Evolutionary conservation across 2,329 filamentous ascomycete genomes (phyloP).

Genomic region (Colletotrichum tabaci): DNA sequence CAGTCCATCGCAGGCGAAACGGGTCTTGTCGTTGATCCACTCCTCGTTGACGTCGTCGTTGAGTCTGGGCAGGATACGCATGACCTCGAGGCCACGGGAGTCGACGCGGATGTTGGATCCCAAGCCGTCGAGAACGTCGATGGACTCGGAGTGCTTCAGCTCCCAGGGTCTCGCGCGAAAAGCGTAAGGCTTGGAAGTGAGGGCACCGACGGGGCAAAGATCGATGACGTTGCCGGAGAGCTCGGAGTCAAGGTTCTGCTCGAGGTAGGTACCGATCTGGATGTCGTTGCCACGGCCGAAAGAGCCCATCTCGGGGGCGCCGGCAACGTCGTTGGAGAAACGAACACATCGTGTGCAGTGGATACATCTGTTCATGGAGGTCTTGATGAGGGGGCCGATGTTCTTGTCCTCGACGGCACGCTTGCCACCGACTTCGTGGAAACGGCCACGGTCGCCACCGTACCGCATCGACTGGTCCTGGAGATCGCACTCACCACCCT

Average conservation of each 20-base stretch:
- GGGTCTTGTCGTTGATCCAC: conserved; percentile 99
- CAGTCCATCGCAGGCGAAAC: conserved; percentile 96
- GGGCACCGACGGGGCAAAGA: conserved; percentile 95
- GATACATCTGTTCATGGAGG: conserved; percentile 99
- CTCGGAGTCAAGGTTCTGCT: conserved; percentile 93
- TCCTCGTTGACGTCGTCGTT: conserved; percentile 99
- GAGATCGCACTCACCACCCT: conserved; percentile 98
- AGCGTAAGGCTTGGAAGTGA: conserved; percentile 97
- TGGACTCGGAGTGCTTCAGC: conserved; percentile 93
- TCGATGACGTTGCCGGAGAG: conserved; percentile 98
- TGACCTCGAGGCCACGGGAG: conserved; percentile 93
- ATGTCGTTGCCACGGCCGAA: conserved; percentile 96
- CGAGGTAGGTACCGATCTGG: conserved; percentile 98
- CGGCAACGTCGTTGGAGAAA: conserved; percentile 97
- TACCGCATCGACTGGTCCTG: conserved; percentile 99
- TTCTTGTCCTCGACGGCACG: conserved; percentile 99
- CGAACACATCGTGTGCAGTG: conserved; percentile 98
- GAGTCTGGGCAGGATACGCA: conserved; percentile 91
- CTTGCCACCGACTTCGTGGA: conserved; percentile 96
- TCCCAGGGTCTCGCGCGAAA: conserved; percentile 98
- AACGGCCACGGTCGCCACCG: conserved; percentile 93
- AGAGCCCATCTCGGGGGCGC: conserved; percentile 94
- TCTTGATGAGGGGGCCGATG: conserved; percentile 98
- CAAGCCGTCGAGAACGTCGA: conserved; percentile 93
- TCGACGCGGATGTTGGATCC: conserved; percentile 97